Evolutionary conservation across 2,329 filamentous ascomycete genomes (phyloP).

Genomic region (Colletotrichum sp.): DNA sequence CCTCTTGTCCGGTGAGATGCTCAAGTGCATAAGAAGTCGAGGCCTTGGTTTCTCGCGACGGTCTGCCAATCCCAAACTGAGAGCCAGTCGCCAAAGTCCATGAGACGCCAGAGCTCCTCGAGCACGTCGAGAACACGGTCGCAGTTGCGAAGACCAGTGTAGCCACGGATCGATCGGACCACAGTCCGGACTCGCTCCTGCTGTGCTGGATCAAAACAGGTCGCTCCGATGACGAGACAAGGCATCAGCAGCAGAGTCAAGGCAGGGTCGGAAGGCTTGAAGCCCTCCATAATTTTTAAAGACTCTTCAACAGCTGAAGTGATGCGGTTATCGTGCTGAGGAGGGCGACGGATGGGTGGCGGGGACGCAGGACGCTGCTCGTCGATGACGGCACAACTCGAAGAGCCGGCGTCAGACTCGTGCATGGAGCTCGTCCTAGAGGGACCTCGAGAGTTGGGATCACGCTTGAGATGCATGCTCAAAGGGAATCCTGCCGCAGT

Average conservation of each 20-base stretch:
- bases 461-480: constrained; percentile 32
- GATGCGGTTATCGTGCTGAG: constrained; percentile 56
- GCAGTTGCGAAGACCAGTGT: constrained; percentile 65
- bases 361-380: constrained; percentile 40
- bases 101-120: constrained; percentile 63
- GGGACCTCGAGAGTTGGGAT: constrained; percentile 35
- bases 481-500: constrained; percentile 16
- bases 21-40: constrained; percentile 61
- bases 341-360: constrained; percentile 50
- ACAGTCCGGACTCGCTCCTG: constrained; percentile 57
- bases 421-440: constrained; percentile 46
- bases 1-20: background rate
- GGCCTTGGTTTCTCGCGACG: constrained; percentile 55
- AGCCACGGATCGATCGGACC: constrained; percentile 56
- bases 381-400: constrained; percentile 9
- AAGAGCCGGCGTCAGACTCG: constrained; percentile 26
- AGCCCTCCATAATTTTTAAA: constrained; percentile 57
- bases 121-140: constrained; percentile 59
- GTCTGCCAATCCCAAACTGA: constrained; percentile 70
- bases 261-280: constrained; percentile 61
- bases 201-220: constrained; percentile 58
- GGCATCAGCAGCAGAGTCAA: constrained; percentile 67
- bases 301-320: constrained; percentile 62
- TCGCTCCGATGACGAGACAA: constrained; percentile 65
- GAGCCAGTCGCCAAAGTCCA: constrained; percentile 62